phyloP scores from a whole-genome alignment of 2,329 filamentous ascomycete species.

The Colletotrichum cuscutae region DNA sequence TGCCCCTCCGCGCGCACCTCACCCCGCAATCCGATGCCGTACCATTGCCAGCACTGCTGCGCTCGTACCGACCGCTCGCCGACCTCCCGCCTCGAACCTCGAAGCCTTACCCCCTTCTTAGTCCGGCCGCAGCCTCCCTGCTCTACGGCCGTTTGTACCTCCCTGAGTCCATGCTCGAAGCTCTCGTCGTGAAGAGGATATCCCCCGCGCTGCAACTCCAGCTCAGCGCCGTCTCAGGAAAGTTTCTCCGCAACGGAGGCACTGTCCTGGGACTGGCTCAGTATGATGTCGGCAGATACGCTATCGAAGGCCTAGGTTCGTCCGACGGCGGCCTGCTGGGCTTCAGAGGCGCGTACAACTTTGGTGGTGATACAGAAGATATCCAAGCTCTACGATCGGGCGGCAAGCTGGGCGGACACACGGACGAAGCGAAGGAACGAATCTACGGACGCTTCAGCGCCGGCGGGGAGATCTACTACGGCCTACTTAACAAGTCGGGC shows the following conservation, averaged over 20 bases:
- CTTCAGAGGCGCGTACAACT: conserved; percentile 92
- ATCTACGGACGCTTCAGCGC: conserved; percentile 87
- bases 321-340: conserved; percentile 93
- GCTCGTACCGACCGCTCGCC: conserved; percentile 83
- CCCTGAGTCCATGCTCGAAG: conserved; percentile 87
- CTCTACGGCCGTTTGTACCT: conserved; percentile 85
- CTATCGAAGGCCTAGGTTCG: conserved; percentile 88
- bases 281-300: conserved; percentile 88
- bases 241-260: conserved; percentile 77
- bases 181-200: conserved; percentile 82
- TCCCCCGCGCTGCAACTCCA: conserved; percentile 83
- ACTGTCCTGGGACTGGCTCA: conserved; percentile 79
- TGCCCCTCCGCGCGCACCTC: conserved; percentile 76
- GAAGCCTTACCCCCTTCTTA: conserved; percentile 7
- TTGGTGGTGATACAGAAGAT: conserved; percentile 75
- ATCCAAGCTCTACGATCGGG: conserved; percentile 32
- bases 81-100: conserved; percentile 59
- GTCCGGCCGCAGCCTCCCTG: conserved; percentile 60
- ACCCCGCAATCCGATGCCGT: conserved; percentile 77
- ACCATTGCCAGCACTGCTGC: conserved; percentile 80
- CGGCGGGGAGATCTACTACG: conserved; percentile 95
- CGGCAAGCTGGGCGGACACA: conserved; percentile 37
- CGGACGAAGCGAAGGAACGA: conserved; percentile 60
- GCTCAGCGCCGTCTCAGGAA: conserved; percentile 81
- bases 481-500: conserved; percentile 91